A percentile compares a stretch with the other conserved stretches of the same genome.
Evolutionary conservation across 768 basidiomycete species (phyloP).

Genomic region (Mycena olivaceomarginata): DNA sequence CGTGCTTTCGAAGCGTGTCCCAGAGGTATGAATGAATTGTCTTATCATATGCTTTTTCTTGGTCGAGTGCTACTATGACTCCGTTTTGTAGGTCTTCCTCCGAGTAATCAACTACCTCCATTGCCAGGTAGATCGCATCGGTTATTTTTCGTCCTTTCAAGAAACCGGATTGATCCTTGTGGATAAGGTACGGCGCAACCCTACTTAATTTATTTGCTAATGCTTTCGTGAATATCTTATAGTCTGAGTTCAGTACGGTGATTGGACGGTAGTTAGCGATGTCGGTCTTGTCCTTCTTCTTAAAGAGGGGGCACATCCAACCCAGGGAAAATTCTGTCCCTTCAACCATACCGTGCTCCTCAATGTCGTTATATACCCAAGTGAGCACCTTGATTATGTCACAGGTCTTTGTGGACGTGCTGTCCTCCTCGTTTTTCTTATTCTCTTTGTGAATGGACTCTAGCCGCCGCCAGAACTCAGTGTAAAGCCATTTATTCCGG

Average conservation of each 20-base stretch:
- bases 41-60: background rate
- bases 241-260: background rate
- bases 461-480: background rate
- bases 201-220: background rate
- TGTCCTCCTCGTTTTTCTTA: background rate
- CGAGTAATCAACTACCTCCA: conserved; percentile 28
- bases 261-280: background rate
- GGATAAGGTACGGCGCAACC: background rate
- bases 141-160: conserved; percentile 35
- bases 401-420: background rate
- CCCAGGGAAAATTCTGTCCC: background rate
- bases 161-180: background rate
- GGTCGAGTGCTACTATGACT: background rate
- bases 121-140: conserved; percentile 44
- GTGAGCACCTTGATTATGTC: conserved; percentile 10
- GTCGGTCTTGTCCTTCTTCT: conserved; percentile 2
- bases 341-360: background rate
- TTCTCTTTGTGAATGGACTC: background rate
- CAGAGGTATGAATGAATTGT: background rate
- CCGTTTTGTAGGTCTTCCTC: conserved; percentile 36
- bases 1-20: background rate
- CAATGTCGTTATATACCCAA: conserved; percentile 5
- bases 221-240: conserved; percentile 45
- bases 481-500: background rate
- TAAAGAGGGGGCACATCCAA: conserved; percentile 1